Base-by-base conservation (phyloP, 306 rosid species). In the Glycine tomentella region DNA sequence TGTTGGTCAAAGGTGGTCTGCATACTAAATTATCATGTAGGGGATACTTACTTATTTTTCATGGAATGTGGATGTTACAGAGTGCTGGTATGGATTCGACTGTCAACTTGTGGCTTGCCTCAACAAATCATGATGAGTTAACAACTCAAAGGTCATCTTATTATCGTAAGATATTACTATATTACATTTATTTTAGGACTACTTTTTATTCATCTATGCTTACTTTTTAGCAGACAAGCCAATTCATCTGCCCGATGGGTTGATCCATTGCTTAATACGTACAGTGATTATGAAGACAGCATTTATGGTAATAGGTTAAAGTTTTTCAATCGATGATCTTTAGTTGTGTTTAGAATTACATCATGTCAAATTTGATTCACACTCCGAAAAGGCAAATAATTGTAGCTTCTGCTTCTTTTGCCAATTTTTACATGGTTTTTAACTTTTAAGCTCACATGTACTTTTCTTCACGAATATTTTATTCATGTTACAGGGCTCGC, bases 81-180 rank as follows among this genome's bases (percentile, higher is more conserved):
- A 95, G 98, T 89, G 88, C 97, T 31, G 98, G 98, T 51, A 95
- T 97, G 0, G 97, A 95, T 84, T 93, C 99, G 61, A 76, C 96
- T 25, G 99, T 95, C 75, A 93, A 90, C 85, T 77, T 95, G 91
- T 95, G 99, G 99, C 79, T 86, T 57, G 88, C 94, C 82, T 86
- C 97, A 53, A 70, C 82, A 53, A 74, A 76, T 79, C 53, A 77
- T 42, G 93, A 86, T 44, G 94, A 87, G 75, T 75, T 83, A 80
- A 73, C 81, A 63, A 53, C 92, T 52, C 96, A 87, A 74, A 88
- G 96, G 99, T 95, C 78, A 51, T 83, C 76, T 84, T 78, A 73
- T 71, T 76, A 44, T 80, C 81, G 75, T 45, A 2, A 64, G 17
- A 71, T 33, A 36, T 52, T 72, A 25, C 8, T 33, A 6, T 34